Conservation (phyloP, 306 rosid genomes). For the Bauhinia variegata region DNA sequence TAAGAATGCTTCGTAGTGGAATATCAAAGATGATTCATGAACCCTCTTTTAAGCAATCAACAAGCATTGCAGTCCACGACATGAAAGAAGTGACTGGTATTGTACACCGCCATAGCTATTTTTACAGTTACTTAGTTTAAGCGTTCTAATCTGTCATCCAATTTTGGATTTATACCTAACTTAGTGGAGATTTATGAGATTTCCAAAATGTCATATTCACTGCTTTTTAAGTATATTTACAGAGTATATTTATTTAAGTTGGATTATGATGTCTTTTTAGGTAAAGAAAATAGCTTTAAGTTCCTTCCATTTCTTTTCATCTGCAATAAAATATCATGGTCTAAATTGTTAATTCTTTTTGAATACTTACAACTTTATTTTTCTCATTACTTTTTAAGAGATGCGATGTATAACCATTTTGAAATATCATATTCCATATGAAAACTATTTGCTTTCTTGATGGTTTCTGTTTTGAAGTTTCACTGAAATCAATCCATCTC, state of each 20-base stretch:
- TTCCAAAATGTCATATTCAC: conserved; percentile 26
- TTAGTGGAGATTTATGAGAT: conserved; percentile 22
- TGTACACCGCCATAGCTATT: conserved; percentile 24
- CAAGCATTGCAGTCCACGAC: conserved; percentile 48
- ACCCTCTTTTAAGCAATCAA: conserved; percentile 49
- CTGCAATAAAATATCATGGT: conserved; percentile 26
- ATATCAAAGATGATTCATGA: conserved; percentile 64
- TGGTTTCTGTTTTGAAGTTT: conserved; percentile 31
- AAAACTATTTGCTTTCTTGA: conserved; percentile 16
- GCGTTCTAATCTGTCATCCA: conserved; percentile 15
- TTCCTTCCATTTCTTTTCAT: conserved; percentile 28
- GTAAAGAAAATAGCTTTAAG: conserved; percentile 15
- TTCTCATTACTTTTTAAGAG: conserved; percentile 9
- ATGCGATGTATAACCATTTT: conserved; percentile 17
- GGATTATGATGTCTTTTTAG: conserved; percentile 24
- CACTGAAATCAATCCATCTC: conserved; percentile 13
- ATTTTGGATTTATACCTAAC: conserved; percentile 26
- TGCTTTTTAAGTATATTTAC: conserved; percentile 12
- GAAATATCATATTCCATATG: conserved; percentile 26
- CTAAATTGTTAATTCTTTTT: conserved; percentile 18
- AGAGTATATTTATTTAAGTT: no score
- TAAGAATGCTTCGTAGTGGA: conserved; percentile 90
- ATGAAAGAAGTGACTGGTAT: conserved; percentile 68
- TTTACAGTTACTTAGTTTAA: conserved; percentile 17
- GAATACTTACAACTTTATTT: conserved; percentile 20